Conservation (phyloP, 768 basidiomycete species). For the Nevesoporus exiguus region DNA sequence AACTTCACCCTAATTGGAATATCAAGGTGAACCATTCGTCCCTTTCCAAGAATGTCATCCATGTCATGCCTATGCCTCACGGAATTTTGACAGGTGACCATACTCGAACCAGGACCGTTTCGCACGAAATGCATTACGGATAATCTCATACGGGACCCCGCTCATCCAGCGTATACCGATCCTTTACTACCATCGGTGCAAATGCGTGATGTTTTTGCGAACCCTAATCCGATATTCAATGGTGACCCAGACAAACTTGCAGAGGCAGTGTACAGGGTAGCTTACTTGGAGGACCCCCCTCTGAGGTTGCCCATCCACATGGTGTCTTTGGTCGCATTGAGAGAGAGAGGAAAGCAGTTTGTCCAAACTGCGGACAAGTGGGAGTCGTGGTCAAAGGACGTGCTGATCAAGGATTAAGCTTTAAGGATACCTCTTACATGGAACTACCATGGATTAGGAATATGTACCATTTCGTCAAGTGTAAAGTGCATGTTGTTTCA, state of each 20-base stretch:
- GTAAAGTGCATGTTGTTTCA: too few relatives aligned
- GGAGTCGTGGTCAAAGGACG: constrained; percentile 6
- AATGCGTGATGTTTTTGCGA: neutral
- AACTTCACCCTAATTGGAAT: constrained; percentile 22
- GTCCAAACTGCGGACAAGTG: constrained; percentile 17
- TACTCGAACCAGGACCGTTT: constrained; percentile 2
- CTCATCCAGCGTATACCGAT: constrained; percentile 16
- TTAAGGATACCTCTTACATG: too few relatives aligned
- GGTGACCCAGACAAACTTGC: constrained; percentile 20
- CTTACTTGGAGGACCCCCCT: constrained; percentile 15
- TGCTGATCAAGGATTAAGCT: neutral
- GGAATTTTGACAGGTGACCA: neutral
- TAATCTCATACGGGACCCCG: neutral
- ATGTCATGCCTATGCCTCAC: neutral
- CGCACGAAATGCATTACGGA: neutral
- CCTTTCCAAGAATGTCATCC: too few relatives aligned
- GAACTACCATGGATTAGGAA: too few relatives aligned
- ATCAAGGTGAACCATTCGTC: constrained; percentile 11
- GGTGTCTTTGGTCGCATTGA: neutral
- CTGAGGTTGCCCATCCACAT: constrained; percentile 11
- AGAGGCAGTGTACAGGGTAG: constrained; percentile 2
- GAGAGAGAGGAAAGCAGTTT: constrained; percentile 1
- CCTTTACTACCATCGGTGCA: constrained; percentile 2
- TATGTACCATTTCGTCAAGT: too few relatives aligned
- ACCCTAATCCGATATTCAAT: neutral